Evolutionary conservation across 306 rosid genomes (phyloP), one percentile per base, ranked within the genome.

Genomic region (Fragaria ananassa): DNA sequence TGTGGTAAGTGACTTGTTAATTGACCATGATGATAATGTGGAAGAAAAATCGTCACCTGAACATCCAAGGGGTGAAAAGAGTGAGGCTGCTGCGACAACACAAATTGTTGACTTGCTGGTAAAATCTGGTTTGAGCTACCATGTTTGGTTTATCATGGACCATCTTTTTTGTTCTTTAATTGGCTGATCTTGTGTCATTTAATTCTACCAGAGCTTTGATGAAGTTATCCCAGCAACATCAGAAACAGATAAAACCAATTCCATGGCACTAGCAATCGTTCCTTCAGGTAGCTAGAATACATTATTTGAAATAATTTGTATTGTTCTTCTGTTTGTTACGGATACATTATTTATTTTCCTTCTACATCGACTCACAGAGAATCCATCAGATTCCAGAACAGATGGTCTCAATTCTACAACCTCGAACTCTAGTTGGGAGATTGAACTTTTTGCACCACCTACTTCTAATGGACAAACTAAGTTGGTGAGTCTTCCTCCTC

Each of bases 161-260:
- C 29, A 10, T 39, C n/a, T 23, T 35, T 34, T 35, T 10, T 35
- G 14, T 51, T 58, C 64, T 35, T 2, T 25, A 35, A 35, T 51
- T 57, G 6, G 18, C 35, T 71, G 35, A 19, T 34, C 75, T 19
- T 50, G 46, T 61, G 31, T 50, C 34, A 57, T 57, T 41, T 53
- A 53, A 71, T 53, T 71, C 49, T 35, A 71, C 27, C 29, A 71
- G 75, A 53, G 64, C 64, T 71, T 71, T 8, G 75, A 71, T 53
- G 75, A 71, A 10, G 42, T 71, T 10, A 37, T 39, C 14, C 75
- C 63, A 37, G 64, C 10, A 71, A 35, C 64, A 35, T 71, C 65
- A 71, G 49, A 53, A 11, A 35, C 64, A 7, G 49, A 71, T 37
- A 65, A 71, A 58, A 35, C 35, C 42, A 53, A 35, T 35, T 53